A percentile compares a stretch with the other conserved stretches of the same genome.
Conservation (phyloP, 2,329 filamentous ascomycete species). For the Ophiosphaerella narmari region DNA sequence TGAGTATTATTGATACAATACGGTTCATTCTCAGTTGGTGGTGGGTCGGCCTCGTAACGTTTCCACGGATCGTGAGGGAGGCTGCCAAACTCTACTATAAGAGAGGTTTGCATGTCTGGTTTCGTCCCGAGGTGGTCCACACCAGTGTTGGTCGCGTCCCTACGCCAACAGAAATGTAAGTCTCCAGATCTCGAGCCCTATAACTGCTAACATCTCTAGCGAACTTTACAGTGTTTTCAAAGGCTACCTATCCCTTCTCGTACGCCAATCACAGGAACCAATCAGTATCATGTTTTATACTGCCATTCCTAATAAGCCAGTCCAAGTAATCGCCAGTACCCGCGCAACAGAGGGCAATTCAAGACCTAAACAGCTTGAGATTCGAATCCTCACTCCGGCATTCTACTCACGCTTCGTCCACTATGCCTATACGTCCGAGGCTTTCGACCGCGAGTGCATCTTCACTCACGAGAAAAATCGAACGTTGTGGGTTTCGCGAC, state of each 20-base stretch:
- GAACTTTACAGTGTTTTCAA: slow-evolving; percentile 47
- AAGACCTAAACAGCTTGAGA: slow-evolving; percentile 51
- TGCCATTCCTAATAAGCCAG: slow-evolving; percentile 47
- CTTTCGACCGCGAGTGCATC: slow-evolving; percentile 63
- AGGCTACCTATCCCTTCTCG: slow-evolving; percentile 51
- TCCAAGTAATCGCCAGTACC: slow-evolving; percentile 31
- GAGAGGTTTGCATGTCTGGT: slow-evolving; percentile 66
- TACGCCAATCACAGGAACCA: slow-evolving; percentile 52
- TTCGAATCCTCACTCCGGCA: slow-evolving; percentile 65
- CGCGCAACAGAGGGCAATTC: slow-evolving; percentile 5
- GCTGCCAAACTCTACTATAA: slow-evolving; percentile 62
- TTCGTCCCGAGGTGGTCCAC: slow-evolving; percentile 64
- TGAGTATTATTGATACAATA: slow-evolving; percentile 52
- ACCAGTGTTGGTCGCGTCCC: slow-evolving; percentile 61
- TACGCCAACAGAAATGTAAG: slow-evolving; percentile 54
- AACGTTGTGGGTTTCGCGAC: slow-evolving; percentile 63
- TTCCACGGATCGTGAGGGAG: slow-evolving; percentile 68
- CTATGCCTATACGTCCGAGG: slow-evolving; percentile 66
- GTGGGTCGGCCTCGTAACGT: slow-evolving; percentile 70
- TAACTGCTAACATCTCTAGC: slow-evolving; percentile 19
- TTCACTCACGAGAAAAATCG: slow-evolving; percentile 58
- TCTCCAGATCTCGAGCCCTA: not conserved
- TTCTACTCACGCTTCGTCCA: slow-evolving; percentile 71
- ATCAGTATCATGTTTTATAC: slow-evolving; percentile 61
- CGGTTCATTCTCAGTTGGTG: slow-evolving; percentile 63